Conservation (phyloP, 352 stramenopile species). For the Phytophthora syringae region DNA sequence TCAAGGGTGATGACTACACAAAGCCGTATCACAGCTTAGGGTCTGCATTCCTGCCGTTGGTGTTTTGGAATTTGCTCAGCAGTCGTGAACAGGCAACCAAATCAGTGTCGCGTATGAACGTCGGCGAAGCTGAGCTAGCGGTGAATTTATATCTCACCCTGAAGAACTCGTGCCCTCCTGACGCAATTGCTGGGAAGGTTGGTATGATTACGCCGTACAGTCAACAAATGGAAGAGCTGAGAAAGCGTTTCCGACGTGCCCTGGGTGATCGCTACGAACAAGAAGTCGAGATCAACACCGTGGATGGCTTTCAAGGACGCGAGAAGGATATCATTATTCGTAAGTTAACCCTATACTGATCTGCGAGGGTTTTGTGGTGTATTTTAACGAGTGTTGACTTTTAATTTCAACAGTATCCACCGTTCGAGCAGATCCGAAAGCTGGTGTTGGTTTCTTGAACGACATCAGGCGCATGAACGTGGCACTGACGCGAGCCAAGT, state of each 20-base stretch:
- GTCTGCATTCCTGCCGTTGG: conserved; percentile 75
- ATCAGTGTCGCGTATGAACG: conserved; percentile 84
- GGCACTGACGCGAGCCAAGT: conserved; percentile 87
- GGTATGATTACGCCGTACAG: conserved; percentile 91
- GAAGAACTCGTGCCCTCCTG: conserved; percentile 82
- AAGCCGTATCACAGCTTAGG: conserved; percentile 85
- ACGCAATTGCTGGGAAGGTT: conserved; percentile 81
- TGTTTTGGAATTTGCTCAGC: conserved; percentile 88
- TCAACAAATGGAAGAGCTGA: conserved; percentile 91
- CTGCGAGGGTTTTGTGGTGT: not conserved
- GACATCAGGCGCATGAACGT: conserved; percentile 92
- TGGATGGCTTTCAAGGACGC: conserved; percentile 93
- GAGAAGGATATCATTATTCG: conserved; percentile 93
- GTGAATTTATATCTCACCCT: conserved; percentile 90
- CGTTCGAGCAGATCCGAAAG: conserved; percentile 80
- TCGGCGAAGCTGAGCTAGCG: conserved; percentile 81
- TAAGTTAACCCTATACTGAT: conserved; percentile 45
- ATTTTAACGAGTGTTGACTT: conserved; percentile 15
- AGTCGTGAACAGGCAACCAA: conserved; percentile 76
- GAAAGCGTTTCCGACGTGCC: conserved; percentile 55
- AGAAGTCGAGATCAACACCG: conserved; percentile 93
- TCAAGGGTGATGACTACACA: conserved; percentile 62
- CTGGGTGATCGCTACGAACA: conserved; percentile 76
- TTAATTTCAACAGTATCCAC: conserved; percentile 73
- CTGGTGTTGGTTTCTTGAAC: conserved; percentile 89